Conservation (phyloP, 2,329 filamentous ascomycete species). For the Trichophyton schoenleinii region DNA sequence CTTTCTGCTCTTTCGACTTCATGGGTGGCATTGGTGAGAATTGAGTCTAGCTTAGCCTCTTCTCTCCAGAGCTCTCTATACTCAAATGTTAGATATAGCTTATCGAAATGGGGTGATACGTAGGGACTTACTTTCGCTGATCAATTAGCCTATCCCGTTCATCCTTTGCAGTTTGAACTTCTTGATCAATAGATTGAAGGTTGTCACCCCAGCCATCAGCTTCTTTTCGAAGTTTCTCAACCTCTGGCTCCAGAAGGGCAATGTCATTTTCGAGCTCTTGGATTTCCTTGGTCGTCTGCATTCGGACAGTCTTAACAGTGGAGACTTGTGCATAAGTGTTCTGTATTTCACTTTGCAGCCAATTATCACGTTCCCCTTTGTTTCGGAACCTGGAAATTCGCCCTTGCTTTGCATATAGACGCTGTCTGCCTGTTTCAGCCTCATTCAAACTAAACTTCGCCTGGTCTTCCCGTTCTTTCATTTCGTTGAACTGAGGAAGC, state of each 20-base stretch:
- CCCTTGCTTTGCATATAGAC: conserved; percentile 84
- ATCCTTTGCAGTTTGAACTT: conserved; percentile 66
- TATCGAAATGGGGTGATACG: not conserved
- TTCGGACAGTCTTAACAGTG: conserved; percentile 68
- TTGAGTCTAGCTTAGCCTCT: conserved; percentile 71
- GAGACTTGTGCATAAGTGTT: conserved; percentile 65
- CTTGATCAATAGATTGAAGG: conserved; percentile 57
- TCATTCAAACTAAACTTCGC: conserved; percentile 61
- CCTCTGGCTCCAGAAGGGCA: conserved; percentile 56
- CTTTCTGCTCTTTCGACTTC: conserved; percentile 69
- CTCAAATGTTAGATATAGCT: conserved; percentile 8
- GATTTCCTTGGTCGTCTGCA: conserved; percentile 77
- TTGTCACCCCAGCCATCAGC: conserved; percentile 70
- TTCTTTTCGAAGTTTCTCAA: conserved; percentile 54
- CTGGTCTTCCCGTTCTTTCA: conserved; percentile 59
- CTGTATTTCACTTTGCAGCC: conserved; percentile 65
- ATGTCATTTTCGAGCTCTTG: conserved; percentile 59
- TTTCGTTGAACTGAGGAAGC: conserved; percentile 62
- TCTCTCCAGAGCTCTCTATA: conserved; percentile 62
- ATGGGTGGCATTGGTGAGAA: conserved; percentile 60
- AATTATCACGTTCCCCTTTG: conserved; percentile 78
- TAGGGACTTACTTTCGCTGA: conserved; percentile 52
- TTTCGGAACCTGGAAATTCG: conserved; percentile 76
- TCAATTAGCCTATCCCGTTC: conserved; percentile 67
- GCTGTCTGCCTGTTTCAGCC: conserved; percentile 60